Conservation (phyloP, 2,329 filamentous ascomycete species). For the Cordyceps cateniannulata region DNA sequence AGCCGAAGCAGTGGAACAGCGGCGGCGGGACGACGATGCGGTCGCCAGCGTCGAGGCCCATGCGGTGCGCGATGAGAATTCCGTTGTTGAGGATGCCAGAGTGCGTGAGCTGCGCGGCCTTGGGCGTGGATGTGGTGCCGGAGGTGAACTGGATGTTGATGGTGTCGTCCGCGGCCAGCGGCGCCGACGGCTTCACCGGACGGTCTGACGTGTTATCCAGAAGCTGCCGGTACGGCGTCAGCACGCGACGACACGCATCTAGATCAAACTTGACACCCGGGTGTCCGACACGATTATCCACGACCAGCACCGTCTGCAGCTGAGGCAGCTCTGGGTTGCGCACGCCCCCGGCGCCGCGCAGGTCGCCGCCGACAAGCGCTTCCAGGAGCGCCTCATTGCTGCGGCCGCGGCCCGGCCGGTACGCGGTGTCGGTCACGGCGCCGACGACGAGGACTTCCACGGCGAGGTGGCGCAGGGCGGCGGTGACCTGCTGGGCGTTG, state of each 20-base stretch:
- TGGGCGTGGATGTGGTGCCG: constrained; percentile 85
- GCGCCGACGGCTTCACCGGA: constrained; percentile 36
- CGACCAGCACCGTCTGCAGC: constrained; percentile 63
- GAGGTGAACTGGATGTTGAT: constrained; percentile 97
- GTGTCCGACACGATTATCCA: constrained; percentile 64
- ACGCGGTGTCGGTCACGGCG: constrained; percentile 79
- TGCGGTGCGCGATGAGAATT: constrained; percentile 72
- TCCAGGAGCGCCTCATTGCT: constrained; percentile 44
- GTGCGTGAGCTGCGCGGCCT: constrained; percentile 86
- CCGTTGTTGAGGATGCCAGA: constrained; percentile 90
- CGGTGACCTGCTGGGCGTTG: constrained; percentile 68
- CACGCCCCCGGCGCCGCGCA: constrained; percentile 26
- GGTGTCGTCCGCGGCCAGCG: constrained; percentile 57
- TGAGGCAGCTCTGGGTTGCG: constrained; percentile 53
- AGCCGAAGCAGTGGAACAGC: constrained; percentile 86
- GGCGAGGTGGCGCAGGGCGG: constrained; percentile 70
- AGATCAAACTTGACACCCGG: constrained; percentile 37
- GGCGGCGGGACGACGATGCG: constrained; percentile 80
- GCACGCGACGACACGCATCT: constrained; percentile 29
- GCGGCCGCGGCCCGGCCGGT: constrained; percentile 48
- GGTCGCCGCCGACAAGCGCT: constrained; percentile 36
- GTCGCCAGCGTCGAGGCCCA: constrained; percentile 71
- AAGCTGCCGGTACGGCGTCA: constrained; percentile 42
- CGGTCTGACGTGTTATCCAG: constrained; percentile 24
- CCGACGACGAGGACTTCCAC: constrained; percentile 73